Evolutionary conservation across 352 stramenopile species (phyloP).

Genomic region (Globisporangium echinulatum): DNA sequence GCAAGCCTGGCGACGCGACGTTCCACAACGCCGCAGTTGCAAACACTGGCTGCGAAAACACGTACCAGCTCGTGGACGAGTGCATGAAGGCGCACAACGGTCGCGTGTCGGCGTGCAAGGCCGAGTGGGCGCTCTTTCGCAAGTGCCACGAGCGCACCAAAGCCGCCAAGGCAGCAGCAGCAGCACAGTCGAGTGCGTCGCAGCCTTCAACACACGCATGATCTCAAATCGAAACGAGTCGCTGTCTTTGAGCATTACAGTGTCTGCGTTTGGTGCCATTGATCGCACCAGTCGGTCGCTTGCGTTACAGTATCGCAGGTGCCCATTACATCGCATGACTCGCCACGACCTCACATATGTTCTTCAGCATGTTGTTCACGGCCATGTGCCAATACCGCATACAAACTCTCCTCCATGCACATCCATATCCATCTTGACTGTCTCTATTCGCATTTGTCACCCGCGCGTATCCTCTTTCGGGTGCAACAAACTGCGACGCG

Average conservation of each 20-base stretch:
- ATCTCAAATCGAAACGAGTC: too few species aligned
- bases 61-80: slow-evolving; percentile 63
- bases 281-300: too few species aligned
- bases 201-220: neutral
- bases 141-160: slow-evolving; percentile 67
- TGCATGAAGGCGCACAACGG: slow-evolving; percentile 80
- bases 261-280: too few species aligned
- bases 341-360: too few species aligned
- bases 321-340: too few species aligned
- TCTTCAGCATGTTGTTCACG: too few species aligned
- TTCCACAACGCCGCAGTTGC: slow-evolving; percentile 59
- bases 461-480: slow-evolving; percentile 22
- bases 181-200: neutral
- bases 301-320: too few species aligned
- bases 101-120: slow-evolving; percentile 63
- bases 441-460: slow-evolving; percentile 3
- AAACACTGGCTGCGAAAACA: slow-evolving; percentile 58
- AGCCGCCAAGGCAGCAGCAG: slow-evolving; percentile 13
- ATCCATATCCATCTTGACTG: neutral
- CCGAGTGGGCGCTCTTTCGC: slow-evolving; percentile 73
- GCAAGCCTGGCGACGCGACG: slow-evolving; percentile 63
- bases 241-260: too few species aligned
- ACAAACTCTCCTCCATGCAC: neutral
- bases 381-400: too few species aligned
- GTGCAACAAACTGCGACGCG: slow-evolving; percentile 15